These are phyloP conservation scores for Taiwanofungus camphoratus DNA, from an alignment of 1,284 basidiomycete genomes.

Conservation along the genomic window DNA sequence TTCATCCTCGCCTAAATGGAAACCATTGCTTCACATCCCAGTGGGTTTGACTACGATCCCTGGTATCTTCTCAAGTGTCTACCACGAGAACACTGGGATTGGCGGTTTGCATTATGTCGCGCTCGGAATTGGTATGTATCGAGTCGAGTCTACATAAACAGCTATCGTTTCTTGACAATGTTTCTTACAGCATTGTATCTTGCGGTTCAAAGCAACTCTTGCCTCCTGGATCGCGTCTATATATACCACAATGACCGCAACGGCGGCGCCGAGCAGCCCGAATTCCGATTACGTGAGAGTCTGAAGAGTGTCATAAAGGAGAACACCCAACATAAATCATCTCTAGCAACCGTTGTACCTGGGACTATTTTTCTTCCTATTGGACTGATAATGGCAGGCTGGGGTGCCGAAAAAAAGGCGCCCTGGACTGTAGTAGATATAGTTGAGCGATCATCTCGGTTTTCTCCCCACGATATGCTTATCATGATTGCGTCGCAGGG, in stretches of 20 bases:
- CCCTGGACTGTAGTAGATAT: slow-evolving; percentile 68
- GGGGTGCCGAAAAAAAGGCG: slow-evolving; percentile 46
- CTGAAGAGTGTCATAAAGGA: no score
- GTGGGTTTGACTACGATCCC: slow-evolving; percentile 63
- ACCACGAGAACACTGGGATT: slow-evolving; percentile 46
- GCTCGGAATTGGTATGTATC: slow-evolving; percentile 39
- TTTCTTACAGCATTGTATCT: slow-evolving; percentile 33
- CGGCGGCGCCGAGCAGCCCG: slow-evolving; percentile 50
- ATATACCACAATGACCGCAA: slow-evolving; percentile 42
- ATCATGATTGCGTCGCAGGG: slow-evolving; percentile 46
- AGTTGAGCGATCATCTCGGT: no score
- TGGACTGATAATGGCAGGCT: slow-evolving; percentile 60
- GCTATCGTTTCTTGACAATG: no score
- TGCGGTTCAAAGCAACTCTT: slow-evolving; percentile 53
- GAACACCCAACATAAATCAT: not conserved
- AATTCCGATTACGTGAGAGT: slow-evolving; percentile 36
- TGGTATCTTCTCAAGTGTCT: slow-evolving; percentile 46
- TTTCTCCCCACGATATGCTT: no score
- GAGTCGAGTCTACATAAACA: no score
- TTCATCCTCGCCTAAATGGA: slow-evolving; percentile 62
- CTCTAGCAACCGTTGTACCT: slow-evolving; percentile 50
- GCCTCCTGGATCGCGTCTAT: slow-evolving; percentile 50
- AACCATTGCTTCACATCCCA: slow-evolving; percentile 16
- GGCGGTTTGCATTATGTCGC: slow-evolving; percentile 59
- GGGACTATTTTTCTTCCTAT: slow-evolving; percentile 47